These are phyloP conservation scores for Thecaphora thlaspeos DNA, from an alignment of 1,284 basidiomycete genomes.

Conservation along the genomic window DNA sequence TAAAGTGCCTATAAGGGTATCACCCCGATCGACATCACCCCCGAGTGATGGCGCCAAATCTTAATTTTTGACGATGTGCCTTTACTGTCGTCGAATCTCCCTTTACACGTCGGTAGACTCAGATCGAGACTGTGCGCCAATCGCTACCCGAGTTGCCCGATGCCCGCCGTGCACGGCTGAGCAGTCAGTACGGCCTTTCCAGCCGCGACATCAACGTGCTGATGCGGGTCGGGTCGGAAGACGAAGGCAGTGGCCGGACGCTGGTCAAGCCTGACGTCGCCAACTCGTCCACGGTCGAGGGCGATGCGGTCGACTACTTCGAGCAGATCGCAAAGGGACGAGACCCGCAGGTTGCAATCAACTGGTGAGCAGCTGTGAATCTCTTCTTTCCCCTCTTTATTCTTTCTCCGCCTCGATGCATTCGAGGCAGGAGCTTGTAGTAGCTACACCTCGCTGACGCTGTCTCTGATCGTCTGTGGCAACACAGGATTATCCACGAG, in stretches of 20 bases:
- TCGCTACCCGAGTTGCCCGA: constrained; percentile 77
- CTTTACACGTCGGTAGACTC: too few species aligned
- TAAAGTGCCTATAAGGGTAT: not conserved
- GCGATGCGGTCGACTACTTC: constrained; percentile 47
- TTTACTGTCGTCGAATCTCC: too few species aligned
- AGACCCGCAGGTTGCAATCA: constrained; percentile 65
- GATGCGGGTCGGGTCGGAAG: constrained; percentile 47
- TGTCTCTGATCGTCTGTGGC: too few species aligned
- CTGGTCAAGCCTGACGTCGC: too few species aligned
- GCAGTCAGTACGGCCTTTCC: constrained; percentile 64
- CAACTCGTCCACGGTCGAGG: too few species aligned
- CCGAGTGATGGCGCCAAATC: too few species aligned
- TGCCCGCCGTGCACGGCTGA: constrained; percentile 67
- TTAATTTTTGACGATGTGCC: too few species aligned
- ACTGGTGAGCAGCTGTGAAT: constrained; percentile 67
- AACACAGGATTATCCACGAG: constrained; percentile 43
- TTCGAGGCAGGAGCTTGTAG: too few species aligned
- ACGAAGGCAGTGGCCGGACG: constrained; percentile 39
- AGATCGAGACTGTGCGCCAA: constrained; percentile 66
- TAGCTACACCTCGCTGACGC: too few species aligned
- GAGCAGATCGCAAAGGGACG: constrained; percentile 37
- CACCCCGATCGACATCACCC: too few species aligned
- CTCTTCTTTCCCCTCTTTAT: too few species aligned
- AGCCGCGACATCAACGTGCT: constrained; percentile 60
- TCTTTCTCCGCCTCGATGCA: too few species aligned